Base-by-base conservation (phyloP, 495 filamentous ascomycete species). In the Aspergillus cavernicola region DNA sequence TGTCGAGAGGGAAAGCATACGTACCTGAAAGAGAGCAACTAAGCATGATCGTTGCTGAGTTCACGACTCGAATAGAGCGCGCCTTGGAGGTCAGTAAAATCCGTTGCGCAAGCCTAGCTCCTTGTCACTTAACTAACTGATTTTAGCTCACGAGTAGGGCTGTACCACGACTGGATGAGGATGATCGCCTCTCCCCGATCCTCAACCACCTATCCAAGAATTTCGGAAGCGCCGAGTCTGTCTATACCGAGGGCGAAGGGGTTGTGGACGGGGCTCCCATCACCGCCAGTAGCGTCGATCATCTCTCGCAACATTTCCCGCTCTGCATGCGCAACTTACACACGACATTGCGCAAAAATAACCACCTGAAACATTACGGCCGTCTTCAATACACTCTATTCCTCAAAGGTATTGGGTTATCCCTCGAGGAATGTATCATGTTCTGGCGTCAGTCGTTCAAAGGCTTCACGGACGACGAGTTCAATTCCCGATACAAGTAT, bases 361-460 rank as follows among this genome's bases (percentile, higher is more conserved):
- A 84, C 26, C 88, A 97, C 52, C 75, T 99, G 46, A 96, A 96
- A 63, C 92, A 99, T 68, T 96, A 78, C 59, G 95, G 91, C 13
- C 89, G 95, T 54, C 79, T 97, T 18, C 95, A 99, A 71, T 99
- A 97, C 75, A 88, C 87, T 0, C 81, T 99, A 16, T 99, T 99
- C 80, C 80, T 99, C 52, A 99, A 99, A 74, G 95, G 95, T 28
- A 89, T 99, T 55, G 95, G 95, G 0, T 78, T 99, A 9, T 88
- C 80, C 44, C 76, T 97, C 8, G 90, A 97, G 59, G 92, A 99
- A 62, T 91, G 84, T 63, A 81, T 99, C n/a, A 59, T 88, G 9
- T 99, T 97, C 76, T 99, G 95, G 95, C 87, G 95, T 7, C 79
- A 82, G 49, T 70, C 77, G 11, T 97, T 97, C 80, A 83, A 80